A percentile compares a stretch with the other conserved stretches of the same genome.
phyloP scores from a whole-genome alignment of 148 eudicot genomes.

The Camellia sinensis region DNA sequence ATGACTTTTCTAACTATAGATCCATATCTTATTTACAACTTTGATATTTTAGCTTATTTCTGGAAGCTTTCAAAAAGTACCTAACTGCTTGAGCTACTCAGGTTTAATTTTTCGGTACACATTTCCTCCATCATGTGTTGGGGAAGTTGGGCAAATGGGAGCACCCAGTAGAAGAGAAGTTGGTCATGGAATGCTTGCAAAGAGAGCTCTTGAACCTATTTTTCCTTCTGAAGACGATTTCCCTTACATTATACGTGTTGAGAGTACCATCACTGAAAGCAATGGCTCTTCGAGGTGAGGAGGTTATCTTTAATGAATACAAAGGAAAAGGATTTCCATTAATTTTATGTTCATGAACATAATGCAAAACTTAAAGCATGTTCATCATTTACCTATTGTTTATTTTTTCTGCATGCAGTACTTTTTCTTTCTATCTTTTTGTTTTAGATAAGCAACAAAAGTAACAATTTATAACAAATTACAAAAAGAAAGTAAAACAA shows the following conservation, averaged over 20 bases:
- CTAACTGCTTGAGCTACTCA: background rate
- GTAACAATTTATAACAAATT: too few relatives aligned
- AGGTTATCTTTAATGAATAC: background rate
- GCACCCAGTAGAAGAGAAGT: conserved; percentile 98
- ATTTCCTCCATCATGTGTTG: conserved; percentile 97
- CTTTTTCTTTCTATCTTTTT: background rate
- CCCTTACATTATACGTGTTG: conserved; percentile 93
- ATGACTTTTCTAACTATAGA: too few relatives aligned
- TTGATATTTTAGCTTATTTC: conserved; percentile 1
- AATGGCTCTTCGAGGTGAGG: conserved; percentile 96
- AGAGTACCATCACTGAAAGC: conserved; percentile 97
- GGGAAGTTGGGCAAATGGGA: conserved; percentile 96
- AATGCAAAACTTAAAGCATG: background rate
- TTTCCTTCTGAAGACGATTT: conserved; percentile 78
- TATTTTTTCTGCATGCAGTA: background rate
- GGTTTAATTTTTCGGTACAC: conserved; percentile 56
- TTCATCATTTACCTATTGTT: background rate
- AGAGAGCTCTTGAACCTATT: conserved; percentile 88
- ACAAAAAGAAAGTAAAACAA: too few relatives aligned
- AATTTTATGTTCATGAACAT: conserved; percentile 1
- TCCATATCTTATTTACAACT: background rate
- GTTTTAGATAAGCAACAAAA: too few relatives aligned
- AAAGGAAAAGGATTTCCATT: background rate
- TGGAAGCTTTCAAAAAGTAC: conserved; percentile 7
- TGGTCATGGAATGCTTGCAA: conserved; percentile 98